These are phyloP conservation scores for Seiridium unicorne DNA, from an alignment of 2,329 filamentous ascomycete species.

Conservation along the genomic window DNA sequence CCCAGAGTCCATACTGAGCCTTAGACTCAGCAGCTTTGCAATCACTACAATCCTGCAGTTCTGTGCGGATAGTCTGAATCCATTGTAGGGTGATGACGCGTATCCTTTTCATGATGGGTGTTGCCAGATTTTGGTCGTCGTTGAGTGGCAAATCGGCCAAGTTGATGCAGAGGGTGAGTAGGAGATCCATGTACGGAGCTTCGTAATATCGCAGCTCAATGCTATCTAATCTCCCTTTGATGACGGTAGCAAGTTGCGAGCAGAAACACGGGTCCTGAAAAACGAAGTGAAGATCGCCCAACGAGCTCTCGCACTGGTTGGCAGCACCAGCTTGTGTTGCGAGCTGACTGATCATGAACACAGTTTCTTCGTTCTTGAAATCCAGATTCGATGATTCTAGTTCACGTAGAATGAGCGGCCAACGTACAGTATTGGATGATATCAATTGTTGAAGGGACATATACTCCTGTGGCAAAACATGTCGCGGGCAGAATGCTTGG, in stretches of 20 bases:
- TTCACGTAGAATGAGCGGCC: constrained; percentile 48
- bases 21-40: not conserved
- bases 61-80: not conserved
- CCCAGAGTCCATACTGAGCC: not conserved
- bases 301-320: constrained; percentile 18
- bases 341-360: constrained; percentile 49
- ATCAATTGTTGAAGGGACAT: constrained; percentile 47
- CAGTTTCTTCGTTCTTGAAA: constrained; percentile 53
- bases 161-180: not conserved
- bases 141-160: not conserved
- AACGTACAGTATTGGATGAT: constrained; percentile 44
- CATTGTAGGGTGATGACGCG: not conserved
- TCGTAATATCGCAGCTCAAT: not conserved
- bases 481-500: constrained; percentile 43
- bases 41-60: not conserved
- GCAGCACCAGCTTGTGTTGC: constrained; percentile 54
- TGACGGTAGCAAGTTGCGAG: constrained; percentile 34
- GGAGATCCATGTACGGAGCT: not conserved
- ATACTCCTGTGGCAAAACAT: constrained; percentile 50
- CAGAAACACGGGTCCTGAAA: constrained; percentile 53
- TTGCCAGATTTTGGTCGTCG: not conserved
- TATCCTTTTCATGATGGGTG: not conserved
- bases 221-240: not conserved
- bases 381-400: constrained; percentile 55
- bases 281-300: constrained; percentile 46